Conservation (phyloP, 495 filamentous ascomycete species). For the Penicillium verhagenii region DNA sequence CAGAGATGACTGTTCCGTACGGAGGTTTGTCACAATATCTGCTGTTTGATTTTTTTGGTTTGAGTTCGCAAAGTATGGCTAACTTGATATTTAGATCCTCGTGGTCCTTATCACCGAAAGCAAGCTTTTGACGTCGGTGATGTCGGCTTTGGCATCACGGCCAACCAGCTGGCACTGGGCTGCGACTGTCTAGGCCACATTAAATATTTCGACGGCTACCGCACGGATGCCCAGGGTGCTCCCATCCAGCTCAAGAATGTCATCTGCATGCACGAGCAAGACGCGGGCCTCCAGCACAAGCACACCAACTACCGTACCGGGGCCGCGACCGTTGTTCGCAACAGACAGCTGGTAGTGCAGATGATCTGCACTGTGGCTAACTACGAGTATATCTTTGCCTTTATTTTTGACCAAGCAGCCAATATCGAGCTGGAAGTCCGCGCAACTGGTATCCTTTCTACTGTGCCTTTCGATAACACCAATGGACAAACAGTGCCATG, state of each 20-base stretch:
- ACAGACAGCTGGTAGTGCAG: constrained; percentile 63
- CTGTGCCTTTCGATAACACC: constrained; percentile 67
- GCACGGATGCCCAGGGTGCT: constrained; percentile 53
- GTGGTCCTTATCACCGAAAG: constrained; percentile 67
- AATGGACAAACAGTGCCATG: constrained; percentile 57
- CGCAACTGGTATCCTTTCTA: constrained; percentile 85
- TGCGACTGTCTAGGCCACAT: constrained; percentile 70
- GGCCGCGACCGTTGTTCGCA: constrained; percentile 58
- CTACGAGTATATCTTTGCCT: constrained; percentile 85
- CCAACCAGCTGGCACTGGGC: constrained; percentile 66
- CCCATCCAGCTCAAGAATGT: constrained; percentile 56
- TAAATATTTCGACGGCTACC: constrained; percentile 61
- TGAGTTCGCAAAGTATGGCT: neutral
- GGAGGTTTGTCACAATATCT: constrained; percentile 27
- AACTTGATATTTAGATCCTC: constrained; percentile 52
- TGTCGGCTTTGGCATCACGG: constrained; percentile 62
- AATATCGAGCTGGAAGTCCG: constrained; percentile 81
- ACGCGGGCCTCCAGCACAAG: constrained; percentile 66
- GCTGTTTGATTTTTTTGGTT: neutral
- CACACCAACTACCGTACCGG: constrained; percentile 68
- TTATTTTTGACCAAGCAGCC: constrained; percentile 82
- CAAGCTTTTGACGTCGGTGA: constrained; percentile 75
- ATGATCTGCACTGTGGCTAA: constrained; percentile 78
- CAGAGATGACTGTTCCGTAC: constrained; percentile 75
- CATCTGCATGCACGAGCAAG: constrained; percentile 69